These are phyloP conservation scores for Trypanosoma melophagium DNA, from an alignment of 208 protist species.

Conservation along the genomic window DNA sequence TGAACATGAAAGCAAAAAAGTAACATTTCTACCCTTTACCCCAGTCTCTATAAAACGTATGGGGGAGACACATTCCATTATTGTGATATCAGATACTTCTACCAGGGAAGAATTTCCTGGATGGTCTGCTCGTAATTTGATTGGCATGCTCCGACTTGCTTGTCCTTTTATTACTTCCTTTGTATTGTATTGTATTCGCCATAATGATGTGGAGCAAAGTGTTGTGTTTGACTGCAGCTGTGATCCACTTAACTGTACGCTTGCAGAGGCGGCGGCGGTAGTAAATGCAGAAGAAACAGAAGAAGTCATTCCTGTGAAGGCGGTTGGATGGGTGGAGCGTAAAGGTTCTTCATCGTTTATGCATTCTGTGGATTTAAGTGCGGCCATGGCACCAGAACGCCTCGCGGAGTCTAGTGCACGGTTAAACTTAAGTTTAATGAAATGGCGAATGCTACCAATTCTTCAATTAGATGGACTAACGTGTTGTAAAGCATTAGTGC, in stretches of 20 bases:
- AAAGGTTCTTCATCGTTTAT: slow-evolving; percentile 18
- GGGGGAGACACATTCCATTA: slow-evolving; percentile 6
- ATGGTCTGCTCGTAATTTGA: slow-evolving; percentile 55
- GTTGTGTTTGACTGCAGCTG: slow-evolving; percentile 43
- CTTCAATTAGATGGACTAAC: slow-evolving; percentile 89
- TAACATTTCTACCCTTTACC: slow-evolving; percentile 32
- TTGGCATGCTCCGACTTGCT: slow-evolving; percentile 56
- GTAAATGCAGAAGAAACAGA: neutral
- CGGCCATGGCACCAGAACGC: slow-evolving; percentile 86
- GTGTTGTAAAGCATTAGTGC: slow-evolving; percentile 90
- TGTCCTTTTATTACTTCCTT: slow-evolving; percentile 36
- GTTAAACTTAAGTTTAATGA: slow-evolving; percentile 97
- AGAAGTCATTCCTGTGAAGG: slow-evolving; percentile 2
- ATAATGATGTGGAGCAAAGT: slow-evolving; percentile 35
- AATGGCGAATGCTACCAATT: slow-evolving; percentile 95
- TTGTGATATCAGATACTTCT: slow-evolving; percentile 51
- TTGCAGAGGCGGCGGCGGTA: slow-evolving; percentile 3
- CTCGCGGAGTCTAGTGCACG: slow-evolving; percentile 65
- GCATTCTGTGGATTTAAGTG: slow-evolving; percentile 55
- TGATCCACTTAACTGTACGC: slow-evolving; percentile 26
- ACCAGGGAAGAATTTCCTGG: slow-evolving; percentile 29
- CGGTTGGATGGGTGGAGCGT: slow-evolving; percentile 42
- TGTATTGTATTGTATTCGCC: slow-evolving; percentile 46
- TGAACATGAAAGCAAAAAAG: slow-evolving; percentile 8
- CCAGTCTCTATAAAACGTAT: slow-evolving; percentile 7